Conservation (phyloP, 2,329 filamentous ascomycete genomes). For the Sporothrix humicola region DNA sequence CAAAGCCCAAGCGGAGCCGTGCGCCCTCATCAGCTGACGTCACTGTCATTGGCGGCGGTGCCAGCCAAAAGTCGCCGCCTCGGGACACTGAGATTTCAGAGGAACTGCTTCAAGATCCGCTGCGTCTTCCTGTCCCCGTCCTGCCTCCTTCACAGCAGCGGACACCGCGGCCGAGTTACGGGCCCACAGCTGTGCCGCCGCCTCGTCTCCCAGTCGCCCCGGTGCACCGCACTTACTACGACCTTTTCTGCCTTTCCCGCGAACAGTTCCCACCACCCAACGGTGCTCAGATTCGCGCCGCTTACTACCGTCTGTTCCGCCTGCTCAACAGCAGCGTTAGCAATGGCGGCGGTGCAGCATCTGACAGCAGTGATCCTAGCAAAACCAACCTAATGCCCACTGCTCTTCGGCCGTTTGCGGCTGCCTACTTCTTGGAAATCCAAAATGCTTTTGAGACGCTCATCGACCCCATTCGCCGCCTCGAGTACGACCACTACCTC, state of each 20-base stretch:
- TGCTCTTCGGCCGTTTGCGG: constrained; percentile 48
- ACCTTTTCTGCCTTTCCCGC: constrained; percentile 52
- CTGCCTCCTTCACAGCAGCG: constrained; percentile 9
- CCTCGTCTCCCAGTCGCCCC: neutral
- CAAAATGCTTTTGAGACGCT: constrained; percentile 56
- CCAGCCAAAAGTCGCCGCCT: constrained; percentile 10
- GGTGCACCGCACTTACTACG: constrained; percentile 50
- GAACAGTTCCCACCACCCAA: constrained; percentile 41
- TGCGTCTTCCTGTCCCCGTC: constrained; percentile 5
- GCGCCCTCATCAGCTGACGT: constrained; percentile 30
- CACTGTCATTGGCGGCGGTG: constrained; percentile 24
- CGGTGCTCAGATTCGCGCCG: constrained; percentile 49
- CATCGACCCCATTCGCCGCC: constrained; percentile 51
- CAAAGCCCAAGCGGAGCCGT: constrained; percentile 16
- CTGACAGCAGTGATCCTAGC: neutral
- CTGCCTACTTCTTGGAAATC: constrained; percentile 49
- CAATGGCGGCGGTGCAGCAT: constrained; percentile 18
- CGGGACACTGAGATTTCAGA: neutral
- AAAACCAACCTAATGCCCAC: constrained; percentile 45
- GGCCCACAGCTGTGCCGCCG: neutral
- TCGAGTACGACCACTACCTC: constrained; percentile 48
- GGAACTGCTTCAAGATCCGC: constrained; percentile 21
- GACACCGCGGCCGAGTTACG: neutral
- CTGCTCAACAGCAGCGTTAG: constrained; percentile 52
- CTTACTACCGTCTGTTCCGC: constrained; percentile 54